These are phyloP conservation scores for Peribolospora baueri DNA, from an alignment of 768 basidiomycete species.

Conservation along the genomic window DNA sequence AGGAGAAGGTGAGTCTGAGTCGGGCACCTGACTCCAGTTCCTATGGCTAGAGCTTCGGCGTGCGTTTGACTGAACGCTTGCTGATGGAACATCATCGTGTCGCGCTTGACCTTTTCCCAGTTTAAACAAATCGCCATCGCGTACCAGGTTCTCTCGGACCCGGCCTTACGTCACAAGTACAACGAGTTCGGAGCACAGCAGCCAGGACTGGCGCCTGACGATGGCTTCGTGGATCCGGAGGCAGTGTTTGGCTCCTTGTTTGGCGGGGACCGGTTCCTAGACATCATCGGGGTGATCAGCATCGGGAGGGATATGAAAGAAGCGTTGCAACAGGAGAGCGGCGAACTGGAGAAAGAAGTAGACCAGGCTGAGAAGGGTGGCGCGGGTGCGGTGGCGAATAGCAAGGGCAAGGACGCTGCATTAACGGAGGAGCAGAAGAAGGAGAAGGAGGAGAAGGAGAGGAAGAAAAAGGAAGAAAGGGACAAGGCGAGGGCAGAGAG, in stretches of 20 bases:
- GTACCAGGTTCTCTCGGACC: conserved; percentile 26
- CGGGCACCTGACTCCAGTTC: background rate
- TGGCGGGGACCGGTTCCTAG: conserved; percentile 60
- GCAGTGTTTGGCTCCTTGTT: conserved; percentile 50
- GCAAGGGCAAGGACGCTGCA: conserved; percentile 11
- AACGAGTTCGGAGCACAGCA: conserved; percentile 44
- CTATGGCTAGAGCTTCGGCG: background rate
- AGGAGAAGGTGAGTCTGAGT: conserved; percentile 30
- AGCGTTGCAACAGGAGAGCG: conserved; percentile 65
- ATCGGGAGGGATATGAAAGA: conserved; percentile 79
- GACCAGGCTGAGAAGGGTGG: background rate
- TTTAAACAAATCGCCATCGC: conserved; percentile 80
- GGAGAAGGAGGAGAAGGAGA: conserved; percentile 21
- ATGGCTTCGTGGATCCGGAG: conserved; percentile 59
- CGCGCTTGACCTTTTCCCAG: background rate
- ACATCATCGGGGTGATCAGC: conserved; percentile 72
- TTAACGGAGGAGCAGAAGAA: conserved; percentile 18
- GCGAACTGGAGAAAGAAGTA: conserved; percentile 19
- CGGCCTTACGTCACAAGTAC: conserved; percentile 50
- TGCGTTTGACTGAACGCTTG: background rate
- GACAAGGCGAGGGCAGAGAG: conserved; percentile 14
- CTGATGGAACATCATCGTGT: background rate
- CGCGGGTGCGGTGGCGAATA: conserved; percentile 3
- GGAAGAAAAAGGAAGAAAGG: background rate
- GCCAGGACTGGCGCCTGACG: conserved; percentile 50